phyloP scores from a whole-genome alignment of 2,329 filamentous ascomycete genomes.

The Trichoderma sp. region DNA sequence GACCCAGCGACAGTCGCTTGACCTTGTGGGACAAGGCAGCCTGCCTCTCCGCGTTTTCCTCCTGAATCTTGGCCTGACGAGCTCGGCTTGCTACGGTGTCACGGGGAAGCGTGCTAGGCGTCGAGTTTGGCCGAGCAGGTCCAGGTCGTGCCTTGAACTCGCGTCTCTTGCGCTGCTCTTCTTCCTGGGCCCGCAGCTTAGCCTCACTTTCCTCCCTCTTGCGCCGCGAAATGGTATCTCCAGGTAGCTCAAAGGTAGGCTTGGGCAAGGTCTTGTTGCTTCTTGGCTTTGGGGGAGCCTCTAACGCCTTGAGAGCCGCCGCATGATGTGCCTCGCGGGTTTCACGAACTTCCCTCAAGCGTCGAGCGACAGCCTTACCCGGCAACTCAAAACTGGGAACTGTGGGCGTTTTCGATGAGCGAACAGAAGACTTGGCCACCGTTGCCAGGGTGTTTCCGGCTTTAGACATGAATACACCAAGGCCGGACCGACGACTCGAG shows the following conservation, averaged over 20 bases:
- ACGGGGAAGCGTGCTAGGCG: slow-evolving; percentile 45
- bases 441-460: slow-evolving; percentile 4
- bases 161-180: slow-evolving; percentile 57
- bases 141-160: slow-evolving; percentile 63
- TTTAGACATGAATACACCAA: slow-evolving; percentile 4
- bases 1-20: slow-evolving; percentile 29
- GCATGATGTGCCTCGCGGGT: slow-evolving; percentile 45
- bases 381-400: slow-evolving; percentile 59
- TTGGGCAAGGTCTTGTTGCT: slow-evolving; percentile 52
- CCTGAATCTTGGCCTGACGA: slow-evolving; percentile 45
- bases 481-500: not conserved
- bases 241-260: slow-evolving; percentile 60
- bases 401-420: slow-evolving; percentile 47
- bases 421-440: not conserved
- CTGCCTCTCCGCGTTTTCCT: slow-evolving; percentile 27
- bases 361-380: slow-evolving; percentile 58
- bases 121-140: slow-evolving; percentile 48
- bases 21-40: slow-evolving; percentile 19
- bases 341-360: slow-evolving; percentile 57
- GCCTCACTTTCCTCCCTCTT: slow-evolving; percentile 57
- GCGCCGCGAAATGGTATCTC: slow-evolving; percentile 56
- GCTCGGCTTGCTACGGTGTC: slow-evolving; percentile 58
- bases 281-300: slow-evolving; percentile 45
- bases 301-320: slow-evolving; percentile 33
- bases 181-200: slow-evolving; percentile 54